Base-by-base conservation (phyloP, 768 basidiomycete genomes). In the Tulasnella sp. region DNA sequence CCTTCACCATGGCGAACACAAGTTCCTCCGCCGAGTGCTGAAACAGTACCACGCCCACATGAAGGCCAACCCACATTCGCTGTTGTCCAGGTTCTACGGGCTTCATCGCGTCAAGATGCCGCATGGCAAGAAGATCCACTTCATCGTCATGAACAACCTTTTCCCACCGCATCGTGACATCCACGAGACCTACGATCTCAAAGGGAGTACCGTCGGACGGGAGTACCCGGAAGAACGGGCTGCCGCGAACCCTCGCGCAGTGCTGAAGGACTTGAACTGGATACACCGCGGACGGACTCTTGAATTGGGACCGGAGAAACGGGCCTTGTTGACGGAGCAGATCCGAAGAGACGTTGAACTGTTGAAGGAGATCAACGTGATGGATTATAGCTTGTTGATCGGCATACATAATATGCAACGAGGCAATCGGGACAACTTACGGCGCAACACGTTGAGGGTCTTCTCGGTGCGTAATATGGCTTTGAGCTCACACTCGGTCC, bases 71-170 rank as follows among this genome's bases (percentile, higher is more conserved):
- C 98, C 98, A 0, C 96, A 99, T 82, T 98, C 96, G 0, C 86
- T 99, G 1, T 85, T 99, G 6, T 95, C 93, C 10, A 88, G 98
- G 29, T 99, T 99, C 84, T 99, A 99, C 83, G 98, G 98, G 11
- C 87, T 99, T 15, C 98, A 99, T 82, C 92, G 98, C 77, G 98
- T 99, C 79, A 99, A 99, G 86, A 89, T 99, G 0, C 98, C 98
- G 0, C 88, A 89, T 46, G 98, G 98, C 0, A 86, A 88, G 69
- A 99, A 99, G 86, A 99, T 99, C 75, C 98, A 99, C 84, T 99
- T 99, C 83, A 95, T 99, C 77, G 98, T 99, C 85, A 98, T 99
- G 96, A 99, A 99, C 87, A 99, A 99, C 84, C 88, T 99, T 39
- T 98, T 99, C 85, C 97, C 98, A 0, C 92, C 98, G 0, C 97